Evolutionary conservation across 495 filamentous ascomycete species (phyloP).

Genomic region (Margaritispora aquatica): DNA sequence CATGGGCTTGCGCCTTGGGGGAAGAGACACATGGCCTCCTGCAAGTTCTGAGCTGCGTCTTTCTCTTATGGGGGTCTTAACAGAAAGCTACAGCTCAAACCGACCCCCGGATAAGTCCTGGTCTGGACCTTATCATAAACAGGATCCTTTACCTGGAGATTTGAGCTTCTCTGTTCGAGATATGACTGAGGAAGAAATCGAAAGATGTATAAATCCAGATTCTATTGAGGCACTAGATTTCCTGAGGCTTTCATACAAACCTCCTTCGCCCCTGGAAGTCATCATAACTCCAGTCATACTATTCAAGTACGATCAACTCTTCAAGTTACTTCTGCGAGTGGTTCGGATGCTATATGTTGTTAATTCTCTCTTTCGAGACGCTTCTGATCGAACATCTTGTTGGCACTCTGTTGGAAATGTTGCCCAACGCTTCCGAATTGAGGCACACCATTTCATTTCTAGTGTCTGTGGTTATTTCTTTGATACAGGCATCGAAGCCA

Average conservation of each 20-base stretch:
- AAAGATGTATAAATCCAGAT: conserved; percentile 70
- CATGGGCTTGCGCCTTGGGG: conserved; percentile 76
- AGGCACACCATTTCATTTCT: conserved; percentile 72
- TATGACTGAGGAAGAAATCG: conserved; percentile 65
- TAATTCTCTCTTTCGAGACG: conserved; percentile 61
- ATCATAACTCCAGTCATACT: conserved; percentile 65
- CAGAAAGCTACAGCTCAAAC: conserved; percentile 56
- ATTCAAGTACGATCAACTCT: conserved; percentile 75
- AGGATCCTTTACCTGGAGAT: conserved; percentile 61
- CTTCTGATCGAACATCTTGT: conserved; percentile 33
- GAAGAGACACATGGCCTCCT: conserved; percentile 79
- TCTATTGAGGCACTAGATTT: conserved; percentile 87
- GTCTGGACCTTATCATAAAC: conserved; percentile 19
- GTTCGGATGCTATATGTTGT: conserved; percentile 76
- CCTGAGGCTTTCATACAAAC: conserved; percentile 75
- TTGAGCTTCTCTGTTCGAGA: conserved; percentile 86
- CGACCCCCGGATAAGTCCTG: conserved; percentile 13
- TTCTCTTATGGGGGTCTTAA: conserved; percentile 79
- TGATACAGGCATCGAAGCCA: conserved; percentile 61
- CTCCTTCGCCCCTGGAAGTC: conserved; percentile 63
- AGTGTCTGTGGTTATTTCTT: conserved; percentile 68
- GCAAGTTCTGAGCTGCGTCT: conserved; percentile 86
- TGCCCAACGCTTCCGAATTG: conserved; percentile 59
- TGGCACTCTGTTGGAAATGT: conserved; percentile 16
- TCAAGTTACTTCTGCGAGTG: conserved; percentile 69